Evolutionary conservation across 306 rosid genomes (phyloP), one percentile per base, ranked within the genome.

Genomic region (Clitoria ternatea): DNA sequence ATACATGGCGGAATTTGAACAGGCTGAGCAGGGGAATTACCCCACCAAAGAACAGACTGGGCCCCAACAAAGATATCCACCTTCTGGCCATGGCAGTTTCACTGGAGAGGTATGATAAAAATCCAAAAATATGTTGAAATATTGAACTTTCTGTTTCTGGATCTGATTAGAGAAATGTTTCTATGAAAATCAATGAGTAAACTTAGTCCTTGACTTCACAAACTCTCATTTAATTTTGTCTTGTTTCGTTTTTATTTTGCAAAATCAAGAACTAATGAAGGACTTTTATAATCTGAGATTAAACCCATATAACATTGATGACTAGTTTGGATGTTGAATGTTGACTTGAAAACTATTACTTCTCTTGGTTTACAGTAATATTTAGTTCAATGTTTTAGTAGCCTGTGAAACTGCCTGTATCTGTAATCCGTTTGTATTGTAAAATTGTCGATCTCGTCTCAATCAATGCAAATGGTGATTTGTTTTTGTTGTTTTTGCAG

Each of bases 1-100:
- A 66, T 70, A 84, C 77, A 85, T 82, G 80, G 77, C 79, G 12
- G 86, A 79, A 23, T 84, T 78, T 72, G 85, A 77, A 47, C 88
- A 69, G 76, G 15, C 12, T 26, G 45, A 33, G 7, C 70, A 62
- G 68, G 72, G 77, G 24, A 70, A 14, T 43, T n/a, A 49, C 29
- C 49, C 27, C 29, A 15, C 81, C 56, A 77, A 37, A 69, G 86
- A 80, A 73, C 81, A 54, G 63, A 24, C 69, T 17, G 80, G 69
- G n/a, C 74, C 55, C 47, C 87, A 86, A 54, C 89, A 76, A 78
- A 84, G 81, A 74, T 70, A 54, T 59, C 88, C 70, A 5, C 85
- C 84, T 74, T 78, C 87, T 54, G 84, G 81, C 50, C 91, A 73
- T 56, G 87, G 85, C 33, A 79, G 40, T 69, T 76, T 65, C 63